These are phyloP conservation scores for Smittium mucronatum DNA, from an alignment of 371 early-diverging fungal genomes.

Conservation along the genomic window DNA sequence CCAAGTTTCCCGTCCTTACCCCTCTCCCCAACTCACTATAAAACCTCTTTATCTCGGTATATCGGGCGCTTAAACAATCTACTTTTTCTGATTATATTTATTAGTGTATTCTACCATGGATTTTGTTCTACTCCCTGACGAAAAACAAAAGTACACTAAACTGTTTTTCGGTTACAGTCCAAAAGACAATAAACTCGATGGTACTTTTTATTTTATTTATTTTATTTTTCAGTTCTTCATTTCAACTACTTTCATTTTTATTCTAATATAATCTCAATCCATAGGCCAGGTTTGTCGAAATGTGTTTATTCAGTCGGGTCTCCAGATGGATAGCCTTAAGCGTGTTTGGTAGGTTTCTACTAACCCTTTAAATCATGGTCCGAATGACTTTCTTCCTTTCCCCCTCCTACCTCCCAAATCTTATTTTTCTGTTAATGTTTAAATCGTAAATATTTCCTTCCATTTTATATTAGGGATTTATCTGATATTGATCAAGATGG, in stretches of 20 bases:
- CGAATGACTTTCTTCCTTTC: background rate
- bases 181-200: background rate
- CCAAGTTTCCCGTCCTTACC: no score
- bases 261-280: conserved; percentile 5
- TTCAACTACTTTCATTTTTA: conserved; percentile 5
- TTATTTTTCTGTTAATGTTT: background rate
- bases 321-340: conserved; percentile 50
- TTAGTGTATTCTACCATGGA: no score
- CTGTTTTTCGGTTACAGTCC: background rate
- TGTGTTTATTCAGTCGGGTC: conserved; percentile 54
- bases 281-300: conserved; percentile 50
- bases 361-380: no score
- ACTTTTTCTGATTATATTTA: no score
- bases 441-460: background rate
- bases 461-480: conserved; percentile 38
- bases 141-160: background rate
- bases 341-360: conserved; percentile 47
- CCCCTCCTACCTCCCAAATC: background rate
- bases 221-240: background rate
- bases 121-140: background rate
- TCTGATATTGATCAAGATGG: conserved; percentile 85
- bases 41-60: no score
- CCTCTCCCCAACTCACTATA: no score
- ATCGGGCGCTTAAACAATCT: no score
- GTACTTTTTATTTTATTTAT: background rate